Evolutionary conservation across 2,329 filamentous ascomycete genomes (phyloP), one percentile per base, ranked within the genome.

Genomic region (Pestalotiopsis sp.): DNA sequence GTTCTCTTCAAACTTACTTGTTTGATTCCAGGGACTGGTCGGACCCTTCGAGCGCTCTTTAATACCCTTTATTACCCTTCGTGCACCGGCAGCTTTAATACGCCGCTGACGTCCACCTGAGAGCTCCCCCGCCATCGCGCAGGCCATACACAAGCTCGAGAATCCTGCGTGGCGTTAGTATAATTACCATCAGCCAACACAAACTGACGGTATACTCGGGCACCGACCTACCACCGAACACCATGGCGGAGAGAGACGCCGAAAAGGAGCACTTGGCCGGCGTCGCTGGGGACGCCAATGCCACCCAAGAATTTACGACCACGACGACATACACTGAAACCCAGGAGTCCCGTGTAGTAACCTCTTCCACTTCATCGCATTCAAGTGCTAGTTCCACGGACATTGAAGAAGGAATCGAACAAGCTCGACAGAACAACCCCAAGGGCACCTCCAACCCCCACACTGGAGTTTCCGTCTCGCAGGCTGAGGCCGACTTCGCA

Each of bases 401-500:
- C 68, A 71, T 75, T 17, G 82, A 84, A 70, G 78, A 84, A 61
- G 76, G 81, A 71, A 76, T 78, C 36, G 82, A 85, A 68, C 76
- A 80, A 65, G 81, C 78, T 4, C 79, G 82, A 25, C 82, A 81
- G 65, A 81, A 77, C 69, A 87, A 87, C 72, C 85, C 85, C 61
- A 81, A 83, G 73, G 85, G 85, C 45, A 82, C 83, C 66, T 80
- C 82, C 4, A 76, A 75, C n/a, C 74, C 78, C 27, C 72, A 78
- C 63, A 74, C 76, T 2, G 89, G 89, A 25, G 85, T 94, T 39
- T 89, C 91, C 9, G 86, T 95, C 65, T 83, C 88, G 69, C 86
- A 87, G 66, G 92, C 92, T 58, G 88, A 93, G 78, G 87, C 87
- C 39, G 91, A 94, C 31, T 95, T 94, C 72, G 87, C 87, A 0